Evolutionary conservation across 805 yeast genomes (phyloP), one percentile per base, ranked within the genome.

Genomic region (Saccharomycopsis sp.): DNA sequence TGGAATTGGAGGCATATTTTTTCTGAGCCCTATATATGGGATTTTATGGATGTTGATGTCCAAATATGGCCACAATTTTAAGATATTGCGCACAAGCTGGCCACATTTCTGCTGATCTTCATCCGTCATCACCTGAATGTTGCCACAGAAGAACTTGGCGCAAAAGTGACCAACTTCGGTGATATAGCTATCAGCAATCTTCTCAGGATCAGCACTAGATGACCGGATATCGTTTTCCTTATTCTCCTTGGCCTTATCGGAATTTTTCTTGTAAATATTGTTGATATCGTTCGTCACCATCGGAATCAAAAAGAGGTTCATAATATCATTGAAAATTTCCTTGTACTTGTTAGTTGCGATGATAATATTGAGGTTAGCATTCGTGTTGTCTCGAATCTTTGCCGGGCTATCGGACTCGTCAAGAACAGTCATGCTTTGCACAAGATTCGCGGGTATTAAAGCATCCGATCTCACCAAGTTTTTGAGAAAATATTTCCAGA

Each of bases 81-180:
- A 64, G 4, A 85, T 62, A 59, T 80, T 82, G 56, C 76, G 78
- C 20, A 83, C 69, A 57, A 79, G 81, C 52, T 88, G 71, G 23
- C 76, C 73, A 0, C 85, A 82, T 5, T 79, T 73, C 5, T 77
- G 62, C 51, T 75, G 70, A 61, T 82, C 83, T 48, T 76, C 74
- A 59, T 75, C 78, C 57, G 68, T 68, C 23, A 72, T 64, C 2
- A 77, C 73, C 2, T 74, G 65, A 37, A 70, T 71, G 62, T 79
- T 80, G 50, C 85, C 85, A 57, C 85, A 77, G 34, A 87, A 63
- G 14, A 85, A 77, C 18, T 84, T 81, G 7, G 80, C 74, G 50
- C 85, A 65, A 24, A 80, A 71, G 62, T 75, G 77, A 51, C 85
- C 67, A 53, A 70, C 61, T 2, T 70, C 64, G 18, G 53, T 66